Evolutionary conservation across 2,329 filamentous ascomycete species (phyloP), one percentile per base, ranked within the genome.

Genomic region (Aspergillus latus): DNA sequence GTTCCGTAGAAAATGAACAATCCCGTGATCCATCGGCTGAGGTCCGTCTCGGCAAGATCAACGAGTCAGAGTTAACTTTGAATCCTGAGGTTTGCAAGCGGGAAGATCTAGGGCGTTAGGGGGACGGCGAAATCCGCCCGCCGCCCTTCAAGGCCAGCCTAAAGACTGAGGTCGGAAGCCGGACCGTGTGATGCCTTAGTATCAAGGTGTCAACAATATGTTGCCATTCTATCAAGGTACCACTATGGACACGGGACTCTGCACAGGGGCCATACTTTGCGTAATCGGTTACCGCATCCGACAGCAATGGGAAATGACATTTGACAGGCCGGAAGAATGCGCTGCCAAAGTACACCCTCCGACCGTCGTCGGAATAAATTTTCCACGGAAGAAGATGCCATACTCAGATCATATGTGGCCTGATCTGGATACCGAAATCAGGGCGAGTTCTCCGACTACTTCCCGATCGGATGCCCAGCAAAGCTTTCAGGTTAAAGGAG

Each of bases 91-190:
- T 21, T 13, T 11, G 16, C 29, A 55, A 40, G 48, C 43, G 32
- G 28, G 15, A 50, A 54, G 49, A 45, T 9, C 28, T 15, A 15
- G 21, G 26, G 43, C 36, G 34, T 21, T 29, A 54, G 48, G 28
- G 37, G 28, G 45, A 49, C 54, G 53, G 57, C 49, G 54, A 46
- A 52, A 44, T 15, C 44, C 57, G 52, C 49, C 21, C 21, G 21
- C 21, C 21, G 21, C 53, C 50, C 53, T 34, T 21, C 21, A 57
- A 57, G 9, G 15, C 11, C n/a, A n/a, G 21, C 37, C 21, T 16
- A 26, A 34, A 40, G 37, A 49, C 43, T 47, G 45, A 50, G 36
- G 47, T 51, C 48, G 32, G 29, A 47, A 3, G 30, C 21, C 4
- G 45, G 45, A 32, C 45, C 45, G 45, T 8, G 8, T 26, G n/a